Base-by-base conservation (phyloP, 2,329 filamentous ascomycete genomes). In the Lasiodiplodia sp. region DNA sequence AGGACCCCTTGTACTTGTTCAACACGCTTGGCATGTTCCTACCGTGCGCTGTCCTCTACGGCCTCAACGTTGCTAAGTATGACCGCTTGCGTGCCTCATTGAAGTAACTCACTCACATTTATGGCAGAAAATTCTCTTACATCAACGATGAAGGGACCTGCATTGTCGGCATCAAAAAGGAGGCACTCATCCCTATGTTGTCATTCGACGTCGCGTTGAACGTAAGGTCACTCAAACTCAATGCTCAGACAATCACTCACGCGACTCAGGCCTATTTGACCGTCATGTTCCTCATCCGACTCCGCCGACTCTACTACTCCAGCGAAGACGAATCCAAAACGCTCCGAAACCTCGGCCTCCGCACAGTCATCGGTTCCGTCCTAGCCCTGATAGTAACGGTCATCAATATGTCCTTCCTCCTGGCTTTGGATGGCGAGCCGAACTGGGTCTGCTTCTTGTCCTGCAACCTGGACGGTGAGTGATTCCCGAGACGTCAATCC, bases 181-280 rank as follows among this genome's bases (percentile, higher is more conserved):
- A 83, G 4, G 85, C 86, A 4, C 86, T 90, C 81, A 84, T 90
- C 31, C 87, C 88, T 0, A 81, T 91, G 12, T 87, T 91, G 51
- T 80, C 80, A 0, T 89, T 90, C 70, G 88, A 91, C 71, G 79
- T 88, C 14, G 71, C 88, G 1, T 84, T 89, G 66, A 91, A 90
- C 72, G 84, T 63, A 49, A n/a, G 38, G 16, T 1, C 16, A 10
- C 3, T 10, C 2, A 2, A n/a, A 47, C 6, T 28, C 2, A 1
- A 7, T 7, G 1, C 16, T n/a, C 16, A 14, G n/a, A 14, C 11
- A 14, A 21, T 37, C 3, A 8, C 44, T 63, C 2, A 63, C 25
- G 7, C 16, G 8, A 6, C 2, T 14, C n/a, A 63, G 58, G 58
- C 89, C 23, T 90, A 90, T 71, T 79, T 90, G 0, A 90, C 88